Percentiles rank a stretch among this genome's conserved stretches.
Evolutionary conservation across 768 basidiomycete genomes (phyloP).

Genomic region (Kwoniella dejecticola): DNA sequence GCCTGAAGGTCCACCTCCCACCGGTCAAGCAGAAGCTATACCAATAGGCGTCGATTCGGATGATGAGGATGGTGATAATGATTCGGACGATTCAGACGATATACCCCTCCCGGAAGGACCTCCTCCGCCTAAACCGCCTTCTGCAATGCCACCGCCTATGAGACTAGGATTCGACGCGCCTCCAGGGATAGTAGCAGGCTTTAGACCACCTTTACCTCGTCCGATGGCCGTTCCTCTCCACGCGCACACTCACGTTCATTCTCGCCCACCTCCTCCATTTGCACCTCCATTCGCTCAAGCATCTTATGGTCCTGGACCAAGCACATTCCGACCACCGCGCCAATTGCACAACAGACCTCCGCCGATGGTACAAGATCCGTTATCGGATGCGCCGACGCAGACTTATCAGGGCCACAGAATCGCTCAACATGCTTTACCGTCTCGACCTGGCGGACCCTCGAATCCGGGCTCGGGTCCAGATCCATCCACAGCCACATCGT

Average conservation of each 20-base stretch:
- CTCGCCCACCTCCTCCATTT: too few species aligned
- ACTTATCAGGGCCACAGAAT: slow-evolving; percentile 75
- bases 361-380: slow-evolving; percentile 64
- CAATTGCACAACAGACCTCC: slow-evolving; percentile 29
- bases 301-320: slow-evolving; percentile 32
- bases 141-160: slow-evolving; percentile 14
- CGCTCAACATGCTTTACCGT: slow-evolving; percentile 53
- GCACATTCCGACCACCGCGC: slow-evolving; percentile 39
- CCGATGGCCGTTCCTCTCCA: slow-evolving; percentile 14
- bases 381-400: slow-evolving; percentile 73
- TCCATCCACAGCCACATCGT: slow-evolving; percentile 53
- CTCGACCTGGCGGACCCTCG: slow-evolving; percentile 19
- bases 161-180: slow-evolving; percentile 14
- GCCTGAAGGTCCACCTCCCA: slow-evolving; percentile 76
- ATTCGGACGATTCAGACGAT: slow-evolving; percentile 51
- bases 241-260: slow-evolving; percentile 2
- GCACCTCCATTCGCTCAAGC: not conserved
- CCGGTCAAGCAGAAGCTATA: slow-evolving; percentile 8
- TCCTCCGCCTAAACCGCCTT: slow-evolving; percentile 48
- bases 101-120: slow-evolving; percentile 56
- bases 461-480: not conserved
- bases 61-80: slow-evolving; percentile 42
- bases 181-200: not conserved
- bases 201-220: slow-evolving; percentile 8
- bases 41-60: too few species aligned